These are phyloP conservation scores for Kwoniella sp. DNA, from an alignment of 768 basidiomycete species.

Conservation along the genomic window DNA sequence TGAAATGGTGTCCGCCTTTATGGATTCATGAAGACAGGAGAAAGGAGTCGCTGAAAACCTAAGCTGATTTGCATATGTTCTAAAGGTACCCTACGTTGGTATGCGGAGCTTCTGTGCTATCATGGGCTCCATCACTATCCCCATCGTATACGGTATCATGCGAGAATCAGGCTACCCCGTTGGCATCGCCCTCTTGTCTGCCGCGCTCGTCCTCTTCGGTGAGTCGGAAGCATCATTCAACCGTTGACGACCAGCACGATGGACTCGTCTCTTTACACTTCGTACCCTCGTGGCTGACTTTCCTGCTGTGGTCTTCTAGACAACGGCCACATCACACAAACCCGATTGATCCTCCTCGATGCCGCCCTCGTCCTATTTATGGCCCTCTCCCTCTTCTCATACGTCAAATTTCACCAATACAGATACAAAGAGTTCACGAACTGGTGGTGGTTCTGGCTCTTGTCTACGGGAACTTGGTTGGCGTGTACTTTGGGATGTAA, in stretches of 20 bases:
- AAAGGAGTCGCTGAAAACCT: not conserved
- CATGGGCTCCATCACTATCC: constrained; percentile 83
- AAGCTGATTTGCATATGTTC: not conserved
- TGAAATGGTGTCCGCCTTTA: too few species aligned
- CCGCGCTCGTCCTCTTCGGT: constrained; percentile 81
- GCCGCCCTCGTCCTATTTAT: constrained; percentile 94
- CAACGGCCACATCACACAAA: constrained; percentile 92
- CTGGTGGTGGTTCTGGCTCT: constrained; percentile 94
- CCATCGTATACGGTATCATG: constrained; percentile 94
- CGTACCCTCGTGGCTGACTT: too few species aligned
- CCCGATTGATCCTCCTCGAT: constrained; percentile 93
- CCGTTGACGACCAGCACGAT: too few species aligned
- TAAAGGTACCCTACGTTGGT: constrained; percentile 78
- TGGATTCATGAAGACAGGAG: not conserved
- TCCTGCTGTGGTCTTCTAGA: too few species aligned
- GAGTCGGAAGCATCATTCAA: constrained; percentile 48
- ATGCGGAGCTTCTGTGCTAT: constrained; percentile 91
- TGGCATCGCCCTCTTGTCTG: constrained; percentile 85
- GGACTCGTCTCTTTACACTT: too few species aligned
- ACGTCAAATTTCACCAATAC: constrained; percentile 90
- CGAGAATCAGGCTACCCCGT: constrained; percentile 96
- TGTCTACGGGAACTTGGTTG: constrained; percentile 87
- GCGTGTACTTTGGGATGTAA: constrained; percentile 96
- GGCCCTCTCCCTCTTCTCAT: constrained; percentile 86
- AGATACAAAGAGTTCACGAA: constrained; percentile 87